Evolutionary conservation across 2,329 filamentous ascomycete genomes (phyloP), one percentile per base, ranked within the genome.

Genomic region (Elsinoe fawcettii): DNA sequence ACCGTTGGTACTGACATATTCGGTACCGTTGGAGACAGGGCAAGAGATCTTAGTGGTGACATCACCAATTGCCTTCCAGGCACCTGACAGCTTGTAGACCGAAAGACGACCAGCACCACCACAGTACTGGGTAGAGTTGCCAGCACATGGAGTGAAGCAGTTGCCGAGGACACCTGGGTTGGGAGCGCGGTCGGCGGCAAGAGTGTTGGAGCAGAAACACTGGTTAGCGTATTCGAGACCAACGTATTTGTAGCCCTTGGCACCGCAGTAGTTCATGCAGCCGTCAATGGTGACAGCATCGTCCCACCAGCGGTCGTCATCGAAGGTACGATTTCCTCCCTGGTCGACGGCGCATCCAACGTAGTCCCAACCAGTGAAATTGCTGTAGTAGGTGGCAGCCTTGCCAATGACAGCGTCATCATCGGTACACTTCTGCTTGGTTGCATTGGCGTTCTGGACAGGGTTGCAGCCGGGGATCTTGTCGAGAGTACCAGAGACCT

Each of bases 101-200:
- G 66, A 68, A 16, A 73, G 63, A 1, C 66, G 65, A 14, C 60
- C 64, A 9, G 65, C 65, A 9, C 73, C 73, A 55, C 73, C 73
- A 58, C 73, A 75, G 22, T 70, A 63, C 61, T 74, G 61, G 22
- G 47, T 61, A 11, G 58, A 55, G 61, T 81, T 71, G 18, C 80
- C 82, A 9, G 70, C 73, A 68, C 82, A 85, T 37, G 75, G 66
- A 64, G 76, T 75, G 60, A 73, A 71, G 67, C 82, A 85, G 61
- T 77, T 77, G 37, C 78, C 80, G 32, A 83, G 70, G 25, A 82
- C 74, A 37, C 77, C 76, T 44, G 67, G 63, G n/a, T 68, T 65
- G 1, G 74, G 75, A 16, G 68, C 64, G 32, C 70, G 65, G 36
- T 67, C 66, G 1, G 58, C 57, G 4, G 66, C 44, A 20, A 70